Base-by-base conservation (phyloP, 169 alveolate genomes). In the Theileria annulata region DNA sequence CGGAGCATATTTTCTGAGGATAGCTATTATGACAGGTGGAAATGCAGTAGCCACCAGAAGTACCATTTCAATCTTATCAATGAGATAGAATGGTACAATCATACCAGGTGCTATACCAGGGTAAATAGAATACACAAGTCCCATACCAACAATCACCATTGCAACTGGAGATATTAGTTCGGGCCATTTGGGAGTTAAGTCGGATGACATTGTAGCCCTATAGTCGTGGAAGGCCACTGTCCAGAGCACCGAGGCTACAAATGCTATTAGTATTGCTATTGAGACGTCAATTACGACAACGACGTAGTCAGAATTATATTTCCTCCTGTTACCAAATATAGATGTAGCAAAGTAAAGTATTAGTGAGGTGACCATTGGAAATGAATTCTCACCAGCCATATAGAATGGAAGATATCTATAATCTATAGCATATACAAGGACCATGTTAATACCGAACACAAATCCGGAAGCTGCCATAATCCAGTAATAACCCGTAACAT, bases 401-500 rank as follows among this genome's bases (percentile, higher is more conserved):
- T 69, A n/a, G 30, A 60, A 69, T 3, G 8, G 13, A 3, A 35
- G 8, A 8, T 35, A 35, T 35, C 47, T 35, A 35, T 35, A 35
- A 35, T 35, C 47, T 5, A 35, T 8, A 5, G 47, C 47, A 35
- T 35, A 35, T 4, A 56, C 47, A 58, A 27, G 42, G 6, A 69
- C 37, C 48, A 33, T 42, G 4, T 69, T 69, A 17, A n/a, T 70
- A 27, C 77, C 77, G 19, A 3, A 56, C 3, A 48, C 10, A 5
- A 42, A n/a, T 5, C 74, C 77, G 12, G 75, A 42, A 48, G 13
- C 12, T 33, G 48, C 3, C 3, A 69, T 19, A 25, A 25, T 12
- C 78, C 78, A 60, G 66, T 69, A 69, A 49, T 19, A 69, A 42
- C 35, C 42, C 3, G 72, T 69, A 5, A 69, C 23, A 69, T 23